These are phyloP conservation scores for Penicillium malachiteum DNA, from an alignment of 495 filamentous ascomycete species.

Conservation along the genomic window DNA sequence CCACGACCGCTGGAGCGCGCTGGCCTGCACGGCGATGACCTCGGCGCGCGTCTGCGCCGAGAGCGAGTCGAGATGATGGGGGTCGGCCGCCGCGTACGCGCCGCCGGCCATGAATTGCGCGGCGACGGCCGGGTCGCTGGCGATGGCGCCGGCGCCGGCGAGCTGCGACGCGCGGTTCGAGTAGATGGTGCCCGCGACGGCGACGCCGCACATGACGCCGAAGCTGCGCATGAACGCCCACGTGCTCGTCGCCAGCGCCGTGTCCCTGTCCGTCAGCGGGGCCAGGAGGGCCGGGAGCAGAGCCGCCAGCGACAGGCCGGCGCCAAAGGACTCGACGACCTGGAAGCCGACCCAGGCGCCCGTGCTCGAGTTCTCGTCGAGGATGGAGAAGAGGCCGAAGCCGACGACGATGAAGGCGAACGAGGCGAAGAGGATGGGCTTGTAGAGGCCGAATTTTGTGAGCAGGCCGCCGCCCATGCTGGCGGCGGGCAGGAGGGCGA, in stretches of 20 bases:
- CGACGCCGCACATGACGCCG: not conserved
- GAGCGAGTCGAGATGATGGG: constrained; percentile 3
- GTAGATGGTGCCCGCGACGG: constrained; percentile 7
- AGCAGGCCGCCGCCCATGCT: constrained; percentile 16
- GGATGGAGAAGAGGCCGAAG: constrained; percentile 41
- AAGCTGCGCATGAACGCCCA: constrained; percentile 7
- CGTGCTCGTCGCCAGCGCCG: not conserved
- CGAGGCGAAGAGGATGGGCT: constrained; percentile 41
- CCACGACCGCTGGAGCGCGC: constrained; percentile 6
- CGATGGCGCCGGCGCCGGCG: not conserved
- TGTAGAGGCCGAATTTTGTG: constrained; percentile 43
- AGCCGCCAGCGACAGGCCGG: constrained; percentile 29
- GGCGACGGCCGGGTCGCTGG: not conserved
- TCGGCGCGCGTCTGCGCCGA: not conserved
- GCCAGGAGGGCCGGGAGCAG: constrained; percentile 40
- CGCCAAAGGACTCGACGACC: constrained; percentile 34
- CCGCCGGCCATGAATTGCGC: not conserved
- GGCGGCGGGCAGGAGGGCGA: not conserved
- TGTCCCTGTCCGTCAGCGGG: not conserved
- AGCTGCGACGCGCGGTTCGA: constrained; percentile 1
- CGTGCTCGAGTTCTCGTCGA: constrained; percentile 28
- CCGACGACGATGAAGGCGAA: constrained; percentile 40
- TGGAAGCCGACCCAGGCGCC: constrained; percentile 9
- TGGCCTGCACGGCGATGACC: constrained; percentile 4
- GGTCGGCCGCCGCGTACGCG: too few species aligned